Evolutionary conservation across 129 eudicot species (phyloP), one percentile per base, ranked within the genome.

Genomic region (Helichrysum umbraculigerum): DNA sequence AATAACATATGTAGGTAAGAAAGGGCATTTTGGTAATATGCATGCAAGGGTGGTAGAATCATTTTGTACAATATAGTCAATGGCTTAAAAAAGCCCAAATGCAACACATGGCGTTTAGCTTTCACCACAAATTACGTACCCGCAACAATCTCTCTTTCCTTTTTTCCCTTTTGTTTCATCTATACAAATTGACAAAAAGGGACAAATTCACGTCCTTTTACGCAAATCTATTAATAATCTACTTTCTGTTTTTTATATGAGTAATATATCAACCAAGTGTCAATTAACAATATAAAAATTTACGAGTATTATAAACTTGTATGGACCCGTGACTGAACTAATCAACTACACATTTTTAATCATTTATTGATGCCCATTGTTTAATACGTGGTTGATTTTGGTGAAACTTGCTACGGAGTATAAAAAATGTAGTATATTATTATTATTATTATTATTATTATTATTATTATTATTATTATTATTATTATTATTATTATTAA

Each of bases 201-300:
- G 68, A 73, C 79, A 66, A 73, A 29, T 8, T 39, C 9, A 66
- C 37, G 79, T 73, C 83, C 44, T 34, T 50, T 71, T 62, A 57
- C 64, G 29, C 72, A 32, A 66, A 64, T 62, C 34, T 47, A 44
- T 44, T 11, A 44, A 44, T 44, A 44, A n/a, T n/a, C n/a, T n/a
- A n/a, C n/a, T n/a, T n/a, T n/a, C n/a, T n/a, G n/a, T n/a, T n/a
- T n/a, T n/a, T n/a, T n/a, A n/a, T n/a, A n/a, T 3, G 17, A 44
- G 52, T 10, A 44, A 11, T 44, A 3, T 6, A 47, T 12, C 16
- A 12, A 47, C n/a, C 54, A 44, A 44, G 52, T 12, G 54, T 14
- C 54, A 47, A 12, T 47, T 47, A 47, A 14, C 5, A 47, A 47
- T 47, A 47, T 47, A 47, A 47, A 47, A 0, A 0, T 11, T 47